Evolutionary conservation across 306 rosid species (phyloP).

Genomic region (Vigna radiata): DNA sequence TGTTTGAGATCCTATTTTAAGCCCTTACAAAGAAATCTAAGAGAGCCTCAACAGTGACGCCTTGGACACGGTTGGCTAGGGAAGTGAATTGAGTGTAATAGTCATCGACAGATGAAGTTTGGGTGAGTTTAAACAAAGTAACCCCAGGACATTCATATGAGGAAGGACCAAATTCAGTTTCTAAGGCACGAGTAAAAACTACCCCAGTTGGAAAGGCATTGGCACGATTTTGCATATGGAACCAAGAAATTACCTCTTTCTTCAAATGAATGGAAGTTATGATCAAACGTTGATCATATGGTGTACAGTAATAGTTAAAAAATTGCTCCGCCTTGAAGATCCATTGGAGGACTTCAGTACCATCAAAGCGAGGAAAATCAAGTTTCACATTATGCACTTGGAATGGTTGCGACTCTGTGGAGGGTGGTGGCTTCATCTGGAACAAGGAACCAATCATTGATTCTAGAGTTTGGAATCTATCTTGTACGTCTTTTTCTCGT

Average conservation of each 20-base stretch:
- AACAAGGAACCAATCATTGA: too few species aligned
- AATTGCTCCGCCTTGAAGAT: background rate
- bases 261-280: background rate
- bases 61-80: background rate
- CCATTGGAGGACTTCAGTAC: background rate
- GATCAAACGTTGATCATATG: background rate
- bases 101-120: background rate
- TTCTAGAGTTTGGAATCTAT: too few species aligned
- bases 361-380: background rate
- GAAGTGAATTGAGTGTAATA: background rate
- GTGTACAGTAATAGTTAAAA: background rate
- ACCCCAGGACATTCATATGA: background rate
- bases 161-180: background rate
- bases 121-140: background rate
- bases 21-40: background rate
- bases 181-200: background rate
- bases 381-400: background rate
- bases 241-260: background rate
- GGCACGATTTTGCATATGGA: accelerated
- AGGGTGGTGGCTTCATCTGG: too few species aligned
- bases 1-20: background rate
- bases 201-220: background rate
- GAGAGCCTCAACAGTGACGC: background rate
- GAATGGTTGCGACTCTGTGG: too few species aligned
- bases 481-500: too few species aligned